A percentile compares a stretch with the other conserved stretches of the same genome.
phyloP scores from a whole-genome alignment of 140 eudicot species.

The Flaveria floridana region DNA sequence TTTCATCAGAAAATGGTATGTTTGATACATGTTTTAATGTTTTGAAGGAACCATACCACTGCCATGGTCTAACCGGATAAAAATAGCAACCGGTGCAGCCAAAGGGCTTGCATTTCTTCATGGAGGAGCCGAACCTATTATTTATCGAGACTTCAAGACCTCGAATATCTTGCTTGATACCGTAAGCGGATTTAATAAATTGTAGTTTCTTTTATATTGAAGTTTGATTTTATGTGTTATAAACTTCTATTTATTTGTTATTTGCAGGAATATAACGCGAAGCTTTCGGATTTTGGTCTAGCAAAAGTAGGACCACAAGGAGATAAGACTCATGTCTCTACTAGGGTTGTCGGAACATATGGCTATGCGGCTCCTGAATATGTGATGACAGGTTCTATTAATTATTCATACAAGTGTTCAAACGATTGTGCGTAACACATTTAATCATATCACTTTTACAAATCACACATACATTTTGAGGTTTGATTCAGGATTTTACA shows the following conservation, averaged over 20 bases:
- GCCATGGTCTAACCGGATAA: slow-evolving; percentile 89
- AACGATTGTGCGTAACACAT: neutral
- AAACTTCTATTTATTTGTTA: neutral
- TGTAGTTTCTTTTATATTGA: neutral
- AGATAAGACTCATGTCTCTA: slow-evolving; percentile 93
- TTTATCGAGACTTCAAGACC: slow-evolving; percentile 93
- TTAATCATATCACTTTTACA: too few species aligned
- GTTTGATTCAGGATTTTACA: slow-evolving; percentile 27
- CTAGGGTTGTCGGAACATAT: slow-evolving; percentile 89
- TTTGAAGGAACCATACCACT: slow-evolving; percentile 85
- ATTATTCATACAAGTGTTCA: neutral
- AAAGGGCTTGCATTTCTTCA: slow-evolving; percentile 94
- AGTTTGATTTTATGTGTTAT: neutral
- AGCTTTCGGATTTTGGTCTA: slow-evolving; percentile 95
- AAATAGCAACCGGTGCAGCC: slow-evolving; percentile 96
- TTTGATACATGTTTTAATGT: slow-evolving; percentile 24
- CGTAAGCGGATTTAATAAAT: slow-evolving; percentile 30
- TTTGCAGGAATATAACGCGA: slow-evolving; percentile 76
- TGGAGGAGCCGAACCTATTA: slow-evolving; percentile 85
- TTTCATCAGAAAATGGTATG: neutral
- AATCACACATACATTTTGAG: neutral
- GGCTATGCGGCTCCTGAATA: slow-evolving; percentile 98
- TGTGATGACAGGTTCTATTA: slow-evolving; percentile 81
- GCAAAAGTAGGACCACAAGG: slow-evolving; percentile 98
- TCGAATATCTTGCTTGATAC: slow-evolving; percentile 89